A percentile compares a stretch with the other conserved stretches of the same genome.
phyloP scores from a whole-genome alignment of 352 stramenopile genomes.

The Phytophthora litchii region DNA sequence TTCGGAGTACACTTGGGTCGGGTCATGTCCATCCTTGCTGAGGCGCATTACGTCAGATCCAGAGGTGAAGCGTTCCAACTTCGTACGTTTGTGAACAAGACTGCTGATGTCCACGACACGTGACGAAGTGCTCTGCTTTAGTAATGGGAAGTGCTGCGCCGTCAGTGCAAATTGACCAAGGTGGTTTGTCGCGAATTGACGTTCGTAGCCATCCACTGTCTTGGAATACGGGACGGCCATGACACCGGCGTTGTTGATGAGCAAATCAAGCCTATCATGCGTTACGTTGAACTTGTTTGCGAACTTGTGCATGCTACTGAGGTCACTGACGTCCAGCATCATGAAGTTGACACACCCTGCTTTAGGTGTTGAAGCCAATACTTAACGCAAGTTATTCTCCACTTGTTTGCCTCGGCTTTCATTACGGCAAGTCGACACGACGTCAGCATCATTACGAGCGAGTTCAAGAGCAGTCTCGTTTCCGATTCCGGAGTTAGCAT shows the following conservation, averaged over 20 bases:
- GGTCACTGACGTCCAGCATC: slow-evolving; percentile 50
- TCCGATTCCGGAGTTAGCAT: too few species aligned
- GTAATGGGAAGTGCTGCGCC: slow-evolving; percentile 41
- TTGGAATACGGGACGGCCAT: slow-evolving; percentile 22
- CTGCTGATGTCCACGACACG: slow-evolving; percentile 44
- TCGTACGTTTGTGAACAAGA: slow-evolving; percentile 32
- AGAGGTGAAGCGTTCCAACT: slow-evolving; percentile 14
- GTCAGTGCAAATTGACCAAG: slow-evolving; percentile 48
- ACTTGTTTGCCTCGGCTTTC: slow-evolving; percentile 29
- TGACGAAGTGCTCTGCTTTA: slow-evolving; percentile 36
- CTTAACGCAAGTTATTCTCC: slow-evolving; percentile 21
- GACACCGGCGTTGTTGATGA: slow-evolving; percentile 36
- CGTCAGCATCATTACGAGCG: too few species aligned
- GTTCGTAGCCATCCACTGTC: slow-evolving; percentile 33
- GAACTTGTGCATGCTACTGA: slow-evolving; percentile 54
- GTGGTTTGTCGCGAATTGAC: slow-evolving; percentile 40
- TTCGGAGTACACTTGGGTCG: slow-evolving; percentile 38
- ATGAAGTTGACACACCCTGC: slow-evolving; percentile 52
- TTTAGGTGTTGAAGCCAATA: slow-evolving; percentile 5
- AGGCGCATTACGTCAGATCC: slow-evolving; percentile 18
- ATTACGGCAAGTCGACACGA: slow-evolving; percentile 29
- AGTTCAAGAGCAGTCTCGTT: too few species aligned
- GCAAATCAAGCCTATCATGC: slow-evolving; percentile 46
- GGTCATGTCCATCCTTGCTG: slow-evolving; percentile 22
- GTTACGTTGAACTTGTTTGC: slow-evolving; percentile 34